Evolutionary conservation across 2,329 filamentous ascomycete species (phyloP), one percentile per base, ranked within the genome.

Genomic region (Beauveria sp.): DNA sequence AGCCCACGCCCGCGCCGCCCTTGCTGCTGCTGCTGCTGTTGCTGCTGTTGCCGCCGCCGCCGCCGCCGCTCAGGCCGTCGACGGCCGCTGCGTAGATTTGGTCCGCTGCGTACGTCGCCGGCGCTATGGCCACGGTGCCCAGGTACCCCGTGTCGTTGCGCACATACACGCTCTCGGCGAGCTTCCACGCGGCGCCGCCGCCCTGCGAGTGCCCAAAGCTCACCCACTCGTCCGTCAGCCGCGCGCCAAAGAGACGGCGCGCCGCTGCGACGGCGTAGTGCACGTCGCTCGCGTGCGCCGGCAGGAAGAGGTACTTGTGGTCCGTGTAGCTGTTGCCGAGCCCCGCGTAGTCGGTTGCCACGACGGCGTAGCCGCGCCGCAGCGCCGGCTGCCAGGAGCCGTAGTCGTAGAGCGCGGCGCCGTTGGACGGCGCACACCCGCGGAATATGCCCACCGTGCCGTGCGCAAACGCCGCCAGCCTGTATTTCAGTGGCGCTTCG

Each of bases 321-420:
- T 50, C 6, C 2, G 65, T 66, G 22, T 56, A 51, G 55, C 64
- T 63, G 60, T 66, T 67, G 16, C 66, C 66, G 12, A 67, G 59
- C 12, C 66, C 66, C 14, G 65, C 63, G 30, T 64, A 68, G 52
- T 68, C 67, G 5, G 67, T 66, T 10, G 64, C 67, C 8, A 68
- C 60, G n/a, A 66, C 41, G 5, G 65, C 65, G 24, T 65, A 66
- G 1, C 64, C 65, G 9, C 52, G 44, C 8, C 47, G 20, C 14
- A 65, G 6, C 1, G 56, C 37, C 3, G 46, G 43, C 10, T 62
- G 47, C 65, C 65, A 66, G n/a, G 55, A 63, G 5, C 24, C 22
- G 24, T 63, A 62, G 28, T 65, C 61, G 37, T 61, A 65, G 5
- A 65, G 52, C 40, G 10, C 50, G 3, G 61, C 62, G 10, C 56